Evolutionary conservation across 2,329 filamentous ascomycete genomes (phyloP).

Genomic region (Fusarium humuli): DNA sequence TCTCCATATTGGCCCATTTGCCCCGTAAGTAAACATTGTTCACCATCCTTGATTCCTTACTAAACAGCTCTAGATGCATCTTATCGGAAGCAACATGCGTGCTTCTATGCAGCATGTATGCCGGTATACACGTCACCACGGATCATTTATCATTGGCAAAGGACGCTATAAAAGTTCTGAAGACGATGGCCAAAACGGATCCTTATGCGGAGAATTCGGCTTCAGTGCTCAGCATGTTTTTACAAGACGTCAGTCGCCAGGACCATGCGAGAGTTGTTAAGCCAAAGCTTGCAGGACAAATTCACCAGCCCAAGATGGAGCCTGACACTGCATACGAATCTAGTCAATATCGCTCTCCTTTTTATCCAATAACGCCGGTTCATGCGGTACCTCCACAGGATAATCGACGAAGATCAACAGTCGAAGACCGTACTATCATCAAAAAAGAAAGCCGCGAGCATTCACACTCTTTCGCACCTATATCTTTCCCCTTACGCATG

Average conservation of each 20-base stretch:
- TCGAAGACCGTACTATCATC: background rate
- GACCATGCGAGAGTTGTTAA: background rate
- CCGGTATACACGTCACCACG: slow-evolving; percentile 59
- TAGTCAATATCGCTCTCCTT: slow-evolving; percentile 12
- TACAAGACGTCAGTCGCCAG: slow-evolving; percentile 31
- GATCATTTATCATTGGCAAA: slow-evolving; percentile 55
- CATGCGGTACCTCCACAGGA: background rate
- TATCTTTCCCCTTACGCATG: background rate
- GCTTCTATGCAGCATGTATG: slow-evolving; percentile 68
- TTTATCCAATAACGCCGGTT: background rate
- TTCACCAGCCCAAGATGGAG: background rate
- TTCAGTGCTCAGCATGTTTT: slow-evolving; percentile 63
- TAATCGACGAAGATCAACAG: slow-evolving; percentile 5
- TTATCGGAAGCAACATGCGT: slow-evolving; percentile 67
- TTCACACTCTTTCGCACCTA: background rate
- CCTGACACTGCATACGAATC: background rate
- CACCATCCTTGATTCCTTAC: background rate
- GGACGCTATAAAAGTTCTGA: slow-evolving; percentile 61
- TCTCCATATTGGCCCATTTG: slow-evolving; percentile 65
- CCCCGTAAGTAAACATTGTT: slow-evolving; percentile 60
- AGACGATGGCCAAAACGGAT: slow-evolving; percentile 61
- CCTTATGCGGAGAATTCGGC: slow-evolving; percentile 62
- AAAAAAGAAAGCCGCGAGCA: background rate
- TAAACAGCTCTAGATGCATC: slow-evolving; percentile 61
- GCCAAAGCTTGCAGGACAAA: background rate